Evolutionary conservation across 225 moss, liverwort and hornwort genomes (phyloP), one percentile per base, ranked within the genome.

Genomic region (Pseudisothecium myosuroides): DNA sequence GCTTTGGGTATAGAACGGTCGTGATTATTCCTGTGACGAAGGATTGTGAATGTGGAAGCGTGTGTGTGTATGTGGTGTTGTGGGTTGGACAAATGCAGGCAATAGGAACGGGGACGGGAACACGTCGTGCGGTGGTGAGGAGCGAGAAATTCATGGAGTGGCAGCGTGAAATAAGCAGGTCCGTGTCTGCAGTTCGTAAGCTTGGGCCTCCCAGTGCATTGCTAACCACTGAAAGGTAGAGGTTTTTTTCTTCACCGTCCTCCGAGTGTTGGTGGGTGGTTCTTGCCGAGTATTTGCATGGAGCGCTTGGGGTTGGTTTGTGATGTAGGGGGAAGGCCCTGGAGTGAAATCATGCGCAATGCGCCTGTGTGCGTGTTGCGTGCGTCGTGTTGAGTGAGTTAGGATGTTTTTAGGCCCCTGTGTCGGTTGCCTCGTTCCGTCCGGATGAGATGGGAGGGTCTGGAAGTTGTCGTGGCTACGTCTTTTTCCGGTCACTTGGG

Each of bases 141-240:
- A 98, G 98, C 95, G 96, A 96, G 91, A 95, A 93, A 87, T 98
- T 94, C 82, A 95, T 97, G 97, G 98, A 98, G 94, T 98, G 97
- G 97, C 97, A 98, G 87, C 95, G 97, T 86, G 97, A 96, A 95
- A 90, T 97, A 84, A 96, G 95, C 97, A 95, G 98, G 97, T 96
- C 96, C 87, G 91, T 92, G 90, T 90, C 90, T 49, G 87, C 92
- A 88, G 92, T 95, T 93, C 90, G 93, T 93, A 90, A 91, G 94
- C 90, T 89, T 92, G 92, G 92, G 52, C 92, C 88, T 84, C 80
- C 94, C 54, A 89, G 91, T 95, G 89, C 93, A 93, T 93, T 94
- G 93, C 63, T 92, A 85, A 66, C 92, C 68, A 83, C 91, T 43
- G 94, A 88, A 94, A 93, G 94, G 93, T 94, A 92, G 93, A 92